Evolutionary conservation across 164 flowering plant species (phyloP).

Genomic region (Amborella trichopoda): DNA sequence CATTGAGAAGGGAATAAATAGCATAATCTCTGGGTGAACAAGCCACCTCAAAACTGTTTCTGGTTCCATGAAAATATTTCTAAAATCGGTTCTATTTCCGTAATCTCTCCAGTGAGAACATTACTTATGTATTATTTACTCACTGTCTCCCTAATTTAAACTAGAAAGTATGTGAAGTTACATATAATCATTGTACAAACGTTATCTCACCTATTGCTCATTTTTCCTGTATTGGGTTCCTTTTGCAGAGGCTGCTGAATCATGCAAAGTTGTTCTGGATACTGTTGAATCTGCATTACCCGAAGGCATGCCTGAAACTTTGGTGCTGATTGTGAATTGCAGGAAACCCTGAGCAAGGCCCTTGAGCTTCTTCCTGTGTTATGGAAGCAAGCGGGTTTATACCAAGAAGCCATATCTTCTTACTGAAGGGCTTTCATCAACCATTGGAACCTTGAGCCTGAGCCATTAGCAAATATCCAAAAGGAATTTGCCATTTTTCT

Average conservation of each 20-base stretch:
- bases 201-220: too few species aligned
- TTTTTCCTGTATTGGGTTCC: slow-evolving; percentile 1
- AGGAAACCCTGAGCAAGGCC: slow-evolving; percentile 59
- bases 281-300: slow-evolving; percentile 77
- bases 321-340: slow-evolving; percentile 50
- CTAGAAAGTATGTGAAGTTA: too few species aligned
- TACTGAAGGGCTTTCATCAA: slow-evolving; percentile 69
- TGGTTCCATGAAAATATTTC: too few species aligned
- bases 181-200: too few species aligned
- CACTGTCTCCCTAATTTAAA: too few species aligned
- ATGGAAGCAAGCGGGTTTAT: slow-evolving; percentile 52
- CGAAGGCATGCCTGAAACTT: slow-evolving; percentile 60
- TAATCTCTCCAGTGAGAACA: too few species aligned
- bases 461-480: slow-evolving; percentile 52
- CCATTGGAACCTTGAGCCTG: slow-evolving; percentile 67
- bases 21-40: too few species aligned
- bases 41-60: too few species aligned
- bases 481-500: slow-evolving; percentile 82
- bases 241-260: slow-evolving; percentile 88
- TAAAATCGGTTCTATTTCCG: too few species aligned
- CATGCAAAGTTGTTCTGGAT: slow-evolving; percentile 76
- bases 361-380: slow-evolving; percentile 86
- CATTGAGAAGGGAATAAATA: too few species aligned
- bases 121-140: too few species aligned
- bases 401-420: slow-evolving; percentile 55